Percentiles rank a stretch among this genome's conserved stretches.
Evolutionary conservation across 164 flowering plant species (phyloP).

Genomic region (Vitis rupestris): DNA sequence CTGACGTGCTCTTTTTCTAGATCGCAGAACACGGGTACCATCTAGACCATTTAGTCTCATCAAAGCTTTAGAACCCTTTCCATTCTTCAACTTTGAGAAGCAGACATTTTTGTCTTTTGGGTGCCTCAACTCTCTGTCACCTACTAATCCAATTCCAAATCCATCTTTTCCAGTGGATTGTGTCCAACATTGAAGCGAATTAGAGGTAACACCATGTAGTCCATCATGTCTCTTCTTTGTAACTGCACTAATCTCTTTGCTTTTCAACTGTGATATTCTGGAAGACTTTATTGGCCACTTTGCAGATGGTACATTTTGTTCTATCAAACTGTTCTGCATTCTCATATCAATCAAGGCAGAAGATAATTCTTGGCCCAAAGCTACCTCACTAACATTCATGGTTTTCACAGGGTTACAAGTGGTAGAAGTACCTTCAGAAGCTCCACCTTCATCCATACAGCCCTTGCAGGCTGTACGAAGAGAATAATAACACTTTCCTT

Average conservation of each 20-base stretch:
- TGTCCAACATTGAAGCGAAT: constrained; percentile 4
- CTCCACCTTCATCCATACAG: constrained; percentile 22
- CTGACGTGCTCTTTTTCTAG: constrained; percentile 54
- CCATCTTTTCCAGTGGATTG: constrained; percentile 12
- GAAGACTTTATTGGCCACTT: constrained; percentile 9
- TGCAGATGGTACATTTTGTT: constrained; percentile 2
- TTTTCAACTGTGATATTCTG: constrained; percentile 1
- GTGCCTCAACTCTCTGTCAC: neutral
- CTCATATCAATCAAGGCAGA: neutral
- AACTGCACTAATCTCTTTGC: constrained; percentile 10
- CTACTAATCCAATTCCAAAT: neutral
- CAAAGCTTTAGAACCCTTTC: constrained; percentile 17
- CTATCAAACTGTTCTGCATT: constrained; percentile 9
- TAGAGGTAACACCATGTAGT: constrained; percentile 7
- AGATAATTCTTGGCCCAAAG: constrained; percentile 4
- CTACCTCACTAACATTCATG: constrained; percentile 1
- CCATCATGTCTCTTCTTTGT: constrained; percentile 18
- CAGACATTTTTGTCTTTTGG: neutral
- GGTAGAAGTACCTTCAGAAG: neutral
- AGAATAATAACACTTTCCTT: constrained; percentile 34
- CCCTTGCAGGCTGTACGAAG: constrained; percentile 52
- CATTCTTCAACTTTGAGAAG: constrained; percentile 19
- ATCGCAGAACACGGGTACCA: constrained; percentile 31
- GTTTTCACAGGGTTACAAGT: neutral
- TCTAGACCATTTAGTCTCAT: constrained; percentile 4